These are phyloP conservation scores for Diospyros kaki DNA, from an alignment of 148 eudicot genomes.

Conservation along the genomic window DNA sequence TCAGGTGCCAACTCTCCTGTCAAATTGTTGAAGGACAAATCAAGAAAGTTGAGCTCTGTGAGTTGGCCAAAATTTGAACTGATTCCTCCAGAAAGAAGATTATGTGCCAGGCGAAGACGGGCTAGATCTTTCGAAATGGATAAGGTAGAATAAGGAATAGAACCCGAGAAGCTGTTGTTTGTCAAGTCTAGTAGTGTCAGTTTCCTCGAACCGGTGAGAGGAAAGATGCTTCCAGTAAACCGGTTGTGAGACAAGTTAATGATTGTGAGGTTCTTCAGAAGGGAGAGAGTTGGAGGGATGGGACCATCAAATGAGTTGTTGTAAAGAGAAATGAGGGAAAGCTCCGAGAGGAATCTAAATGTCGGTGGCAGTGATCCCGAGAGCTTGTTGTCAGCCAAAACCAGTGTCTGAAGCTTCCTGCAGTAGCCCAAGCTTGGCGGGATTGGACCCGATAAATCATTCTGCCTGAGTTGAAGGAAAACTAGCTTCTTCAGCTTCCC, in stretches of 20 bases:
- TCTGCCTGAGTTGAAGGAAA: conserved; percentile 80
- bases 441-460: conserved; percentile 63
- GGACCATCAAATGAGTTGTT: conserved; percentile 84
- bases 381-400: conserved; percentile 68
- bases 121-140: conserved; percentile 52
- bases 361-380: conserved; percentile 67
- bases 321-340: conserved; percentile 68
- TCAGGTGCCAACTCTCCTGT: conserved; percentile 49
- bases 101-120: conserved; percentile 78
- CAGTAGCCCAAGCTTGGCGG: conserved; percentile 77
- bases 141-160: conserved; percentile 46
- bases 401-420: conserved; percentile 58
- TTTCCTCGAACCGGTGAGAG: conserved; percentile 59
- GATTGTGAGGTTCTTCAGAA: conserved; percentile 55
- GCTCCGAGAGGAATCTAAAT: conserved; percentile 53
- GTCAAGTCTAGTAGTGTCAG: conserved; percentile 65
- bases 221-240: conserved; percentile 54
- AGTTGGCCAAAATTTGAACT: conserved; percentile 52
- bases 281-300: conserved; percentile 57
- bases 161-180: conserved; percentile 65
- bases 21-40: conserved; percentile 65
- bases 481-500: conserved; percentile 63
- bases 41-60: conserved; percentile 57
- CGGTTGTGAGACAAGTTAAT: conserved; percentile 69
- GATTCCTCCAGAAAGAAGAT: conserved; percentile 50